phyloP scores from a whole-genome alignment of 352 stramenopile genomes.

The Pythium rishiriense region DNA sequence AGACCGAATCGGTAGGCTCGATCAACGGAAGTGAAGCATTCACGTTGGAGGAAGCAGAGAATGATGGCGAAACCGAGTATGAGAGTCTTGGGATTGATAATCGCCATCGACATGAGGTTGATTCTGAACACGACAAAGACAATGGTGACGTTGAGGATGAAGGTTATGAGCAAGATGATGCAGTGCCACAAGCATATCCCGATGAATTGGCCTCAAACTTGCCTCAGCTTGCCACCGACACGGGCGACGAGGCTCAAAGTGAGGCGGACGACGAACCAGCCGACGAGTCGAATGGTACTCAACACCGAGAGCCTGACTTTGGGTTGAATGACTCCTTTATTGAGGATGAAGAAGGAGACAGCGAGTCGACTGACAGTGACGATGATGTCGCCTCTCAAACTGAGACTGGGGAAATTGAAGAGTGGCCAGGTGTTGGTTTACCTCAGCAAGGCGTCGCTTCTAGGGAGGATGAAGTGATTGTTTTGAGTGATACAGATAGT shows the following conservation, averaged over 20 bases:
- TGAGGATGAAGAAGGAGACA: neutral
- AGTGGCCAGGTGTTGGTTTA: neutral
- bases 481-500: slow-evolving; percentile 17
- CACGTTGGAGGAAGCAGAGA: neutral
- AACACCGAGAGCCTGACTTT: neutral
- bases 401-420: neutral
- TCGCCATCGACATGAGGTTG: neutral
- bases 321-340: slow-evolving; percentile 10
- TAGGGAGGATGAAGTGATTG: neutral
- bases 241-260: neutral
- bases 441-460: neutral
- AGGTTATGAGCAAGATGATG: neutral
- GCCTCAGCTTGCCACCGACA: neutral
- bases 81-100: slow-evolving; percentile 11
- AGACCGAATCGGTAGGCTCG: slow-evolving; percentile 2
- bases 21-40: slow-evolving; percentile 16
- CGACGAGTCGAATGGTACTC: neutral
- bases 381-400: neutral
- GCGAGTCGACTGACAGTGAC: slow-evolving; percentile 14
- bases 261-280: neutral
- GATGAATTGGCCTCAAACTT: neutral
- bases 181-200: neutral
- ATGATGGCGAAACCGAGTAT: slow-evolving; percentile 11
- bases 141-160: neutral
- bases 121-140: neutral